Conservation (phyloP, 2,329 filamentous ascomycete species). For the Cercospora sp. region DNA sequence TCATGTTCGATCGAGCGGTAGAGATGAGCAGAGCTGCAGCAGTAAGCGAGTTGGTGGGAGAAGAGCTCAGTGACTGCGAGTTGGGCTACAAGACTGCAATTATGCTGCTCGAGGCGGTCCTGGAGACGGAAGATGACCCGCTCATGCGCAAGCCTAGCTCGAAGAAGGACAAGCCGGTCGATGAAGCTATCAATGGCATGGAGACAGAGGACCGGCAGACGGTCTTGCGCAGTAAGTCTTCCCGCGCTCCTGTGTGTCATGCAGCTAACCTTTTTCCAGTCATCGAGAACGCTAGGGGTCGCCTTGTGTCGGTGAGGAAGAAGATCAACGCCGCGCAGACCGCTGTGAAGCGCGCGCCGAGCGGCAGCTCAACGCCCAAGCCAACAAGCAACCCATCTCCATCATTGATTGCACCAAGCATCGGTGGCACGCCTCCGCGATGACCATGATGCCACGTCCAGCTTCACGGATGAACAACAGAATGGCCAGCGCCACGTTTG, state of each 20-base stretch:
- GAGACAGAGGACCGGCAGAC: slow-evolving; percentile 72
- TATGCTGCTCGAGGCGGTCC: slow-evolving; percentile 88
- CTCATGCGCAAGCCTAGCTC: slow-evolving; percentile 47
- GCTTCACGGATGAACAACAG: background rate
- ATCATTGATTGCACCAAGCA: slow-evolving; percentile 18
- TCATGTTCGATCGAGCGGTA: slow-evolving; percentile 96
- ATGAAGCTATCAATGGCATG: slow-evolving; percentile 53
- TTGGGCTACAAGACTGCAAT: slow-evolving; percentile 92
- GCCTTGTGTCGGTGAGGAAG: slow-evolving; percentile 47
- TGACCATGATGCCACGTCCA: slow-evolving; percentile 7
- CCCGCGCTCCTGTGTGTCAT: background rate
- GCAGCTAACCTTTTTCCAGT: slow-evolving; percentile 42
- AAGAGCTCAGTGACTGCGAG: slow-evolving; percentile 84
- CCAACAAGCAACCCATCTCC: slow-evolving; percentile 22
- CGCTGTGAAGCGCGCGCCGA: slow-evolving; percentile 31
- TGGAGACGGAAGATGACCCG: slow-evolving; percentile 74
- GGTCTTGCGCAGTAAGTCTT: slow-evolving; percentile 70
- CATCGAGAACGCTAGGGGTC: slow-evolving; percentile 48
- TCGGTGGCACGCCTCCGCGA: slow-evolving; percentile 27
- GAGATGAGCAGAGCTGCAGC: slow-evolving; percentile 96
- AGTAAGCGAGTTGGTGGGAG: slow-evolving; percentile 91
- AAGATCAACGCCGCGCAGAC: slow-evolving; percentile 47
- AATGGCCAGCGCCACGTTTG: slow-evolving; percentile 1
- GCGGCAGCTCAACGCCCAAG: slow-evolving; percentile 26
- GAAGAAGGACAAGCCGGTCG: slow-evolving; percentile 50